A percentile compares a stretch with the other conserved stretches of the same genome.
Evolutionary conservation across 495 filamentous ascomycete species (phyloP).

Genomic region (Podospora bellae-mahoneyi): DNA sequence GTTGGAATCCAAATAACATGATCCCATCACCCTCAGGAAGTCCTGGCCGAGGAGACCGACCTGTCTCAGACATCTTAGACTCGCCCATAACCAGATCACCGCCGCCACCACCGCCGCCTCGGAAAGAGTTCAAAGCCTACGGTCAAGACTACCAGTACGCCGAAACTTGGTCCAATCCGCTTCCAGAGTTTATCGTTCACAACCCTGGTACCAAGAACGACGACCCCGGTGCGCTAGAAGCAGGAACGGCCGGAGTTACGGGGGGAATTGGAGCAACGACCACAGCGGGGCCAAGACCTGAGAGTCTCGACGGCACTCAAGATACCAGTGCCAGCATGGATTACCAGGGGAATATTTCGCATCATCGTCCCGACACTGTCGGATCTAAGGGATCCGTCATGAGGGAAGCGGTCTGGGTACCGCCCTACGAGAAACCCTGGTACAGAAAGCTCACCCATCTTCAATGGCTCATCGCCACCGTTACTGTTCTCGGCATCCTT

Average conservation of each 20-base stretch:
- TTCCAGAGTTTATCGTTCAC: conserved; percentile 25
- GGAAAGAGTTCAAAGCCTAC: conserved; percentile 17
- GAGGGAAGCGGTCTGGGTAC: conserved; percentile 21
- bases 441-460: conserved; percentile 23
- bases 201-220: not conserved
- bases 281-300: conserved; percentile 5
- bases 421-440: conserved; percentile 24
- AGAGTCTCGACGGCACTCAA: conserved; percentile 12
- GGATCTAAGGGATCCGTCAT: conserved; percentile 18
- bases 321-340: conserved; percentile 5
- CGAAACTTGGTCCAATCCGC: conserved; percentile 28
- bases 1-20: conserved; percentile 8
- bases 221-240: not conserved
- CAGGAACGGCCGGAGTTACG: not conserved
- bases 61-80: conserved; percentile 7
- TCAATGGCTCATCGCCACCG: conserved; percentile 20
- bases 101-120: conserved; percentile 4
- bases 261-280: not conserved
- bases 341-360: not conserved
- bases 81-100: not conserved
- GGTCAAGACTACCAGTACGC: conserved; percentile 29
- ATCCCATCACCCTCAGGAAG: conserved; percentile 12
- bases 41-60: conserved; percentile 11
- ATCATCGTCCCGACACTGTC: conserved; percentile 1
- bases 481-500: conserved; percentile 24